A percentile compares a stretch with the other conserved stretches of the same genome.
Conservation (phyloP, 1,139 yeast genomes). For the Candida tropicalis region DNA sequence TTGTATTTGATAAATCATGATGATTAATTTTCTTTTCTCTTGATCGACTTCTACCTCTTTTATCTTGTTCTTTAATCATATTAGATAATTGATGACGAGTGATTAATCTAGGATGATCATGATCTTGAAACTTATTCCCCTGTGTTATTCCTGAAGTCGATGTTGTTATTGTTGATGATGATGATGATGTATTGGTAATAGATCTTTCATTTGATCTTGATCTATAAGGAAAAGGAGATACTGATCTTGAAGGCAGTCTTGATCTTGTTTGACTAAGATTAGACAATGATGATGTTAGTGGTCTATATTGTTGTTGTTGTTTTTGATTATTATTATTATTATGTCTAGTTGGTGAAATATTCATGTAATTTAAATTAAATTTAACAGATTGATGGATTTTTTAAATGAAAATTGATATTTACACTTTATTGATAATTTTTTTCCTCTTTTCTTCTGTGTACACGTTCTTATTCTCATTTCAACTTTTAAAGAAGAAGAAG, state of each 20-base stretch:
- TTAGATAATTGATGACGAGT: constrained; percentile 2
- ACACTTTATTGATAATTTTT: background rate
- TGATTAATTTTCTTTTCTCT: constrained; percentile 20
- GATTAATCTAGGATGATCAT: background rate
- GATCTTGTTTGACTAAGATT: constrained; percentile 3
- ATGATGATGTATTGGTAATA: constrained; percentile 11
- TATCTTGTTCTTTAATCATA: constrained; percentile 8
- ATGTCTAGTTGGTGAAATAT: background rate
- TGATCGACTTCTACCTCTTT: constrained; percentile 15
- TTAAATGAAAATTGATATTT: background rate
- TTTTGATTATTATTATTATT: background rate
- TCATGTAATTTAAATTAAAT: no score
- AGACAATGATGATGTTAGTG: background rate
- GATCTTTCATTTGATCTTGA: constrained; percentile 16
- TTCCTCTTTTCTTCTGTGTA: background rate
- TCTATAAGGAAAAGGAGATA: constrained; percentile 14
- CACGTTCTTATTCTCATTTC: constrained; percentile 5
- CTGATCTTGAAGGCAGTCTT: constrained; percentile 9
- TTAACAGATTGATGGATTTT: no score
- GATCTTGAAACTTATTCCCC: background rate
- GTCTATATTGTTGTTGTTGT: background rate
- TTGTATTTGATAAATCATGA: constrained; percentile 11
- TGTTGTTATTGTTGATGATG: background rate
- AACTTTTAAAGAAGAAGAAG: background rate
- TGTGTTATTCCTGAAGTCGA: background rate